Conservation (phyloP, 2,329 filamentous ascomycete species). For the Cadophora malorum region DNA sequence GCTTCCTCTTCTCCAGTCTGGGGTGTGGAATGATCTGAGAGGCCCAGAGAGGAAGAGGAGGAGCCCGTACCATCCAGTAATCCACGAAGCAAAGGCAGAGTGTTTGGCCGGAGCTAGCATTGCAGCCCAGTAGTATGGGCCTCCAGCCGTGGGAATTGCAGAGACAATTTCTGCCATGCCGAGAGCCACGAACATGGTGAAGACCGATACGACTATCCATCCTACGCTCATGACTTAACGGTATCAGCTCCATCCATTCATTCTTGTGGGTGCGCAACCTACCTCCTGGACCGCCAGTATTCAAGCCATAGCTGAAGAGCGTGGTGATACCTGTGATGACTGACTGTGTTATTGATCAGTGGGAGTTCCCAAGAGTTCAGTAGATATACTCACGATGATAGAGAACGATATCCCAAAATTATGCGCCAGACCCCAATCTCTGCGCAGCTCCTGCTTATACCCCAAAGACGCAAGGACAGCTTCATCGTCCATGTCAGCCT, state of each 20-base stretch:
- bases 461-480: slow-evolving; percentile 60
- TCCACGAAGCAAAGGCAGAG: slow-evolving; percentile 54
- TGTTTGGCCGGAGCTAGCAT: slow-evolving; percentile 57
- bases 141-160: slow-evolving; percentile 63
- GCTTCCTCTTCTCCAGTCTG: background rate
- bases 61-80: slow-evolving; percentile 50
- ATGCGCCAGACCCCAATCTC: slow-evolving; percentile 64
- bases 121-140: slow-evolving; percentile 66
- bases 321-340: slow-evolving; percentile 66
- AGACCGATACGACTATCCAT: slow-evolving; percentile 62
- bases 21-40: too few relatives aligned
- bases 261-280: slow-evolving; percentile 46
- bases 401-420: slow-evolving; percentile 69
- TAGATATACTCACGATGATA: slow-evolving; percentile 64
- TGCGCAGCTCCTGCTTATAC: slow-evolving; percentile 64
- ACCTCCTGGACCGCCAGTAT: slow-evolving; percentile 60
- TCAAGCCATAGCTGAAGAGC: slow-evolving; percentile 61
- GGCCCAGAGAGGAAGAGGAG: background rate
- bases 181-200: slow-evolving; percentile 60
- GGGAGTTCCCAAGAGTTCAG: too few relatives aligned
- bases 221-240: slow-evolving; percentile 57
- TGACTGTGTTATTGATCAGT: too few relatives aligned
- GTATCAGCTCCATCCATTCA: slow-evolving; percentile 25
- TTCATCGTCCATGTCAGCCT: slow-evolving; percentile 50
- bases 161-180: slow-evolving; percentile 66